Evolutionary conservation across 2,329 filamentous ascomycete genomes (phyloP).

Genomic region (Fusarium sp.): DNA sequence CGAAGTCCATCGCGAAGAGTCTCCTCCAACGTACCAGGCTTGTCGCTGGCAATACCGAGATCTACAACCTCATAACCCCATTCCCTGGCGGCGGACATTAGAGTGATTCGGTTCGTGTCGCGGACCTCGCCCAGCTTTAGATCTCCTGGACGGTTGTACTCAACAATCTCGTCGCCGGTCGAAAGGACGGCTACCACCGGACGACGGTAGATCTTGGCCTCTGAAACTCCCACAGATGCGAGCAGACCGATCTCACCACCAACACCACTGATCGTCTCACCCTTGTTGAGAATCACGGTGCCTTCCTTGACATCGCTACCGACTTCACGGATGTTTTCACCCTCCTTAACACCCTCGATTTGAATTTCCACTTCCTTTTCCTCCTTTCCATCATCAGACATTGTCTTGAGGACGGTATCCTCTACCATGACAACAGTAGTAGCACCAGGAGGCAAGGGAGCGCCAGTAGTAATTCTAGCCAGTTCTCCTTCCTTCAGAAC

Average conservation of each 20-base stretch:
- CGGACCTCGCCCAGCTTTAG: slow-evolving; percentile 86
- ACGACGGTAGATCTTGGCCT: slow-evolving; percentile 77
- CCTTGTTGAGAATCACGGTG: slow-evolving; percentile 76
- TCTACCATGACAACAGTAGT: slow-evolving; percentile 94
- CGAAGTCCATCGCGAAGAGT: slow-evolving; percentile 80
- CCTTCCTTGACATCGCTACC: slow-evolving; percentile 85
- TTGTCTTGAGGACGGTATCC: slow-evolving; percentile 81
- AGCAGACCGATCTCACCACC: slow-evolving; percentile 93
- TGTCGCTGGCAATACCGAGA: slow-evolving; percentile 84
- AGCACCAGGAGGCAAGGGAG: slow-evolving; percentile 86
- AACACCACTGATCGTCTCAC: slow-evolving; percentile 84
- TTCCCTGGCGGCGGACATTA: slow-evolving; percentile 79
- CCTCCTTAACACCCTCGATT: slow-evolving; percentile 76
- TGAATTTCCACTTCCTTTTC: slow-evolving; percentile 90
- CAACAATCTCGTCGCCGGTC: slow-evolving; percentile 93
- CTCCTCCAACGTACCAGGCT: slow-evolving; percentile 78
- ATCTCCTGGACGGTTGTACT: slow-evolving; percentile 70
- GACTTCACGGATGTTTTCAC: slow-evolving; percentile 91
- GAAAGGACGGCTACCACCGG: slow-evolving; percentile 89
- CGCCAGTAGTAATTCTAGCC: slow-evolving; percentile 92
- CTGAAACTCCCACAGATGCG: slow-evolving; percentile 80
- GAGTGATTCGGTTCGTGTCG: slow-evolving; percentile 90
- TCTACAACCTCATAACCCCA: slow-evolving; percentile 85
- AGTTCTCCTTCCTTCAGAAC: slow-evolving; percentile 78
- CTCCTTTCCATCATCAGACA: slow-evolving; percentile 83